These are phyloP conservation scores for Chaetomium fimeti DNA, from an alignment of 495 filamentous ascomycete genomes.

Conservation along the genomic window DNA sequence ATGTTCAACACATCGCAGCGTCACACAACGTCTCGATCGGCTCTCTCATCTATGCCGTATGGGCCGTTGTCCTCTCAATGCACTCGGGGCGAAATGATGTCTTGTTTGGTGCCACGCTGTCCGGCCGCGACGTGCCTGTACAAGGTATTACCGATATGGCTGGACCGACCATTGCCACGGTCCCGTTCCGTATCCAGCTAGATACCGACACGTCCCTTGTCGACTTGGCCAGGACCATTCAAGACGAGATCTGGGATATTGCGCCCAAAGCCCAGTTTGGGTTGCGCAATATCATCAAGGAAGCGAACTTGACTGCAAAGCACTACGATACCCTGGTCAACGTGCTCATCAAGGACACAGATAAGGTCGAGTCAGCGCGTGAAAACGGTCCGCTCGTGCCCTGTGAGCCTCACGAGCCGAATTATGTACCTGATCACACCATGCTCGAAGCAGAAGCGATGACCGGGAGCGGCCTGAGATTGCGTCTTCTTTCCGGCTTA, in stretches of 20 bases:
- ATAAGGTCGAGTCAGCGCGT: not conserved
- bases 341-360: not conserved
- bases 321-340: not conserved
- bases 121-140: not conserved
- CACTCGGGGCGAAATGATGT: not conserved
- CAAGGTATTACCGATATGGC: not conserved
- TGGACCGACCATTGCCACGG: not conserved
- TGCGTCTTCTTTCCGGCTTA: not conserved
- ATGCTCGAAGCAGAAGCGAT: not conserved
- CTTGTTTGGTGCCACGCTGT: not conserved
- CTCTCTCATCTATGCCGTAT: not conserved
- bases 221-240: not conserved
- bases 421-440: not conserved
- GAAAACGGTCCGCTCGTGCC: not conserved
- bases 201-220: not conserved
- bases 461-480: not conserved
- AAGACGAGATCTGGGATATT: not conserved
- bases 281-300: not conserved
- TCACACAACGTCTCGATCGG: not conserved
- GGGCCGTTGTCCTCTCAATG: not conserved
- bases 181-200: not conserved
- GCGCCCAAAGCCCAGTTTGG: not conserved
- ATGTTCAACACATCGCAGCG: not conserved
- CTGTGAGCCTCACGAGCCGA: not conserved
- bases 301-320: not conserved